Conservation (phyloP, 768 basidiomycete genomes). For the Rhodocollybia butyracea region DNA sequence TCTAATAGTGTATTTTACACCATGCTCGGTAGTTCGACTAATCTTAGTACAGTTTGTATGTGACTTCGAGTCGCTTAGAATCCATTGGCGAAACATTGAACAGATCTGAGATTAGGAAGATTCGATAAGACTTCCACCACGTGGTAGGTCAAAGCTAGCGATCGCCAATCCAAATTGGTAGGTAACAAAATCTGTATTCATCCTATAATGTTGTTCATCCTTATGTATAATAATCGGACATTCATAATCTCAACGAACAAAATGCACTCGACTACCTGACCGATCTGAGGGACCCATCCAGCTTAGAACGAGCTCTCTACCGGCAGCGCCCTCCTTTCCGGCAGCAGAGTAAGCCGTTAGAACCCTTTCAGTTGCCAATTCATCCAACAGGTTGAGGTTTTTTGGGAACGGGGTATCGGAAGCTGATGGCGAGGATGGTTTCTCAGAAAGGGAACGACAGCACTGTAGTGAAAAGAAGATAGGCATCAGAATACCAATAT, state of each 20-base stretch:
- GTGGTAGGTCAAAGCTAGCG: too few species aligned
- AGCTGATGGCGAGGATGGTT: slow-evolving; percentile 39
- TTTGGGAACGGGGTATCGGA: slow-evolving; percentile 60
- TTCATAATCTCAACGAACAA: neutral
- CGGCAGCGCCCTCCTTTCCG: slow-evolving; percentile 33
- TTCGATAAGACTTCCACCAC: too few species aligned
- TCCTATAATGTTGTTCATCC: too few species aligned
- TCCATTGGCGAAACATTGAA: too few species aligned
- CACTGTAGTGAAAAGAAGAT: slow-evolving; percentile 38
- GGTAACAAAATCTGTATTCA: too few species aligned
- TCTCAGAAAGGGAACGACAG: slow-evolving; percentile 48
- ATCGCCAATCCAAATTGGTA: too few species aligned
- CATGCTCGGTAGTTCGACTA: too few species aligned
- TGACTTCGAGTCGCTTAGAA: too few species aligned
- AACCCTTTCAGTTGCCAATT: slow-evolving; percentile 70
- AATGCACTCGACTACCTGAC: neutral
- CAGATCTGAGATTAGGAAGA: too few species aligned
- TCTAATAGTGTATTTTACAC: too few species aligned
- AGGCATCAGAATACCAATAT: slow-evolving; percentile 6
- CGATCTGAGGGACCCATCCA: slow-evolving; percentile 32
- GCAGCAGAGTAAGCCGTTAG: slow-evolving; percentile 57
- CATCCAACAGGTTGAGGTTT: slow-evolving; percentile 57
- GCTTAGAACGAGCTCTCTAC: slow-evolving; percentile 39
- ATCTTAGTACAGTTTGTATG: too few species aligned
- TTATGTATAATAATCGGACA: too few species aligned